These are phyloP conservation scores for Gossypium gossypioides DNA, from an alignment of 441 rosid species.

Conservation along the genomic window DNA sequence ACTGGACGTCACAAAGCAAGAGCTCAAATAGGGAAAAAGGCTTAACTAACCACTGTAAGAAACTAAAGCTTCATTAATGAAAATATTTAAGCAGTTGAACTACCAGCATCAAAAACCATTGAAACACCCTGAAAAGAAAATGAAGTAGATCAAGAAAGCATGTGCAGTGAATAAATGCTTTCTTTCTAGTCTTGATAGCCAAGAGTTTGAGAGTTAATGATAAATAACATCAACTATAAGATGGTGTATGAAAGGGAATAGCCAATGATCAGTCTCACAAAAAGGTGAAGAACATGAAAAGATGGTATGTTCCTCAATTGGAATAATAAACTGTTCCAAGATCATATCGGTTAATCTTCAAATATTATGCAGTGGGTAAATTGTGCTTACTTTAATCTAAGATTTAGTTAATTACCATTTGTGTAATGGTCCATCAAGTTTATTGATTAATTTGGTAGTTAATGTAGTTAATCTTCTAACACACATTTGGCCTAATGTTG, in stretches of 20 bases:
- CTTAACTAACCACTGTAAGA: neutral
- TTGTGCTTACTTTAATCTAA: conserved; percentile 1
- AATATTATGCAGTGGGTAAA: neutral
- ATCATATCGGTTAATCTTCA: too few species aligned
- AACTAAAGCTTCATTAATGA: neutral
- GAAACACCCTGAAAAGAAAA: conserved; percentile 11
- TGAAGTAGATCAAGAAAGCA: conserved; percentile 10
- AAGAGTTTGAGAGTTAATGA: conserved; percentile 3
- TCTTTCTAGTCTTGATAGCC: neutral
- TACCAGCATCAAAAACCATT: conserved; percentile 20
- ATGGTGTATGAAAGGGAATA: conserved; percentile 8
- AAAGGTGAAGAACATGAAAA: conserved; percentile 10
- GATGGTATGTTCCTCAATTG: neutral
- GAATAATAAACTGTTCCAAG: conserved; percentile 1
- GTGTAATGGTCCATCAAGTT: neutral
- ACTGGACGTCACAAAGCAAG: neutral
- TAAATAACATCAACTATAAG: conserved; percentile 15
- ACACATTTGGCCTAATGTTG: neutral
- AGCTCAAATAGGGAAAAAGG: neutral
- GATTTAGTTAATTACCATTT: neutral
- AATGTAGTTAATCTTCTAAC: too few species aligned
- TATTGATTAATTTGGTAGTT: neutral
- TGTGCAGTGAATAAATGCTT: conserved; percentile 15
- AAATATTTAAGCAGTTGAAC: conserved; percentile 23
- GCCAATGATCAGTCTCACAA: conserved; percentile 27